Conservation (phyloP, 1,139 yeast species). For the Blastobotrys proliferans region DNA sequence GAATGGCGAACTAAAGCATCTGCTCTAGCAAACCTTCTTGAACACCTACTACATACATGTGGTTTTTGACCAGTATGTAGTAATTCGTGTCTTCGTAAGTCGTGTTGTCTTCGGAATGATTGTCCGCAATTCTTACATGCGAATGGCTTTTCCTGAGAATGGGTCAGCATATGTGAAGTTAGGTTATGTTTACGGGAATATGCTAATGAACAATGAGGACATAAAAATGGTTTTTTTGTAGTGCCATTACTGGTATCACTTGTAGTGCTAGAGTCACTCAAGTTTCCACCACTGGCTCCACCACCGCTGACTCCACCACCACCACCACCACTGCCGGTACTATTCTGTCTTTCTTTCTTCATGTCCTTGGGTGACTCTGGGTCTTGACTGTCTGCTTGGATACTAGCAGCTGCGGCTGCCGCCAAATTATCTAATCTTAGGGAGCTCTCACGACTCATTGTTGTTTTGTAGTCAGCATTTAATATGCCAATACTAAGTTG, state of each 20-base stretch:
- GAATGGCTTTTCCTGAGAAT: constrained; percentile 64
- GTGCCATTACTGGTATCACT: background rate
- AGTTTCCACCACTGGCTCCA: too few relatives aligned
- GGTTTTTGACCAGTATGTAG: constrained; percentile 77
- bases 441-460: too few relatives aligned
- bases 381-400: too few relatives aligned
- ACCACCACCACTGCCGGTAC: too few relatives aligned
- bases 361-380: too few relatives aligned
- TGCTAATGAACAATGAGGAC: constrained; percentile 55
- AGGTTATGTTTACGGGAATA: constrained; percentile 71
- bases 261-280: background rate
- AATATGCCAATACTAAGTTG: too few relatives aligned
- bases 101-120: constrained; percentile 69
- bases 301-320: too few relatives aligned
- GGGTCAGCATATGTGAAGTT: constrained; percentile 69
- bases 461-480: too few relatives aligned
- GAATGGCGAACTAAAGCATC: constrained; percentile 71
- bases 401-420: too few relatives aligned
- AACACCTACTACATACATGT: constrained; percentile 56
- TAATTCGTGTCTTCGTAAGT: constrained; percentile 69
- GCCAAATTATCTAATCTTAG: too few relatives aligned
- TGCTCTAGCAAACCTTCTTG: constrained; percentile 65
- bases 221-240: constrained; percentile 31
- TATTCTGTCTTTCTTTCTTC: too few relatives aligned
- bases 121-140: constrained; percentile 60